phyloP scores from a whole-genome alignment of 164 flowering plant species.

The Magnolia officinalis region DNA sequence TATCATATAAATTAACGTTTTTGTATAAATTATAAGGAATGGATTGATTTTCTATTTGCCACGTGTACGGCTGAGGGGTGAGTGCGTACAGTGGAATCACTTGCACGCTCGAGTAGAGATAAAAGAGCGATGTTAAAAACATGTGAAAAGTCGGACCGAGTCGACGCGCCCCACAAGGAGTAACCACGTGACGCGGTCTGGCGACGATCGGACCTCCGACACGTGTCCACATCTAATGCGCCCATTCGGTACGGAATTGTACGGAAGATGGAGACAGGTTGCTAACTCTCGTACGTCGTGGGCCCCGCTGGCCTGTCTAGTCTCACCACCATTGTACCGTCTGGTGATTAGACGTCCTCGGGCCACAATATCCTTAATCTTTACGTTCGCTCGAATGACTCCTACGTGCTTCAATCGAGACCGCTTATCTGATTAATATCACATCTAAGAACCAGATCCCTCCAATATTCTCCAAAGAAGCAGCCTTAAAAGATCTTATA shows the following conservation, averaged over 20 bases:
- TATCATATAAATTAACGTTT: neutral
- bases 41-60: neutral
- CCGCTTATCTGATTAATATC: too few relatives aligned
- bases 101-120: neutral
- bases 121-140: neutral
- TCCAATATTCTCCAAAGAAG: too few relatives aligned
- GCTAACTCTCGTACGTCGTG: neutral
- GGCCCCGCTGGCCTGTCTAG: neutral
- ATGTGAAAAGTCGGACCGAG: slow-evolving; percentile 1
- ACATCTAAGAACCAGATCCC: too few relatives aligned
- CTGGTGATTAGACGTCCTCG: neutral
- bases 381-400: too few relatives aligned
- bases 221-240: neutral
- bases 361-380: neutral
- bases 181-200: slow-evolving; percentile 7
- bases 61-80: neutral
- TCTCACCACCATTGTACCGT: neutral
- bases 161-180: neutral
- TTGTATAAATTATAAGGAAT: neutral
- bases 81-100: neutral
- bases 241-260: neutral
- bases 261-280: neutral
- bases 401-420: too few relatives aligned
- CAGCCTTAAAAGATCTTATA: too few relatives aligned
- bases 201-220: neutral